These are phyloP conservation scores for Podaxis sp. DNA, from an alignment of 768 basidiomycete species.

Conservation along the genomic window DNA sequence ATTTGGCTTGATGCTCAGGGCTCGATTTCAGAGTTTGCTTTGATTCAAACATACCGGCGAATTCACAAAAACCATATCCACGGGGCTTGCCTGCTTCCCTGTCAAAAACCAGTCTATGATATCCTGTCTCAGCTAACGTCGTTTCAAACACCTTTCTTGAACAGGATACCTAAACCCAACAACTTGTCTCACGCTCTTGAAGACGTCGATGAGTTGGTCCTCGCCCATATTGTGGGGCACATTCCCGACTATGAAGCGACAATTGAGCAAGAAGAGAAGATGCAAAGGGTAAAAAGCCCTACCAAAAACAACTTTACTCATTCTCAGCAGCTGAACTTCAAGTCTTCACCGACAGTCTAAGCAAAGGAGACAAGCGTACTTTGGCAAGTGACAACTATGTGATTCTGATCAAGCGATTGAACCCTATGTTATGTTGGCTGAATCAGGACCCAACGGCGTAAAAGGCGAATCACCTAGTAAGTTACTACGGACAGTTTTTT, in stretches of 20 bases:
- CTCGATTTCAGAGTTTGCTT: conserved; percentile 27
- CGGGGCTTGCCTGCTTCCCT: conserved; percentile 92
- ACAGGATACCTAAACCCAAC: conserved; percentile 74
- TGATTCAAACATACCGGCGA: conserved; percentile 61
- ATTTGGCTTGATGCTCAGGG: conserved; percentile 25
- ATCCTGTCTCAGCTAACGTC: conserved; percentile 14
- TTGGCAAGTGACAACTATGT: too few relatives aligned
- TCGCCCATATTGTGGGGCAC: conserved; percentile 90
- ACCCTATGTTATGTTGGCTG: too few relatives aligned
- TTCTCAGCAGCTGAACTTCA: not conserved
- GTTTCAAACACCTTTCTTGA: not conserved
- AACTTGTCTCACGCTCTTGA: conserved; percentile 88
- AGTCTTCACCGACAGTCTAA: too few relatives aligned
- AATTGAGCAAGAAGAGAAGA: not conserved
- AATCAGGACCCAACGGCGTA: too few relatives aligned
- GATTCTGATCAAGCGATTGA: too few relatives aligned
- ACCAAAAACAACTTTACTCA: conserved; percentile 75
- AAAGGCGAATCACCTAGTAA: too few relatives aligned
- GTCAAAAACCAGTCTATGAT: conserved; percentile 77
- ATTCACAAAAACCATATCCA: conserved; percentile 94
- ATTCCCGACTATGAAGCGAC: conserved; percentile 64
- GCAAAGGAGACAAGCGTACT: too few relatives aligned
- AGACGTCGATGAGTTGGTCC: conserved; percentile 84
- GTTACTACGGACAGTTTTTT: too few relatives aligned
- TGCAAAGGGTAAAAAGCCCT: conserved; percentile 20